Conservation (phyloP, 345 rosid genomes). For the Eucalyptus fibrosa region DNA sequence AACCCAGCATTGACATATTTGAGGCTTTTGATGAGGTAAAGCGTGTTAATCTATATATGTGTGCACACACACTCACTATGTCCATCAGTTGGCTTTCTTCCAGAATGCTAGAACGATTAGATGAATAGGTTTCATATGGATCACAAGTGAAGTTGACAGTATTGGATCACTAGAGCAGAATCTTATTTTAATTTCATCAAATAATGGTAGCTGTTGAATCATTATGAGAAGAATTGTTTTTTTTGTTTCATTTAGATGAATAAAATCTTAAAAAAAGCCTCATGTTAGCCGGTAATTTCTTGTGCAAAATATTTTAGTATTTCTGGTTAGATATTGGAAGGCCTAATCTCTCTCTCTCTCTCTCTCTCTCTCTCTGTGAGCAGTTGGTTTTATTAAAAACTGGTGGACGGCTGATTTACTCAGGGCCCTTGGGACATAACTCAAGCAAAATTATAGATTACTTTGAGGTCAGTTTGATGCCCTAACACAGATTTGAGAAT, state of each 20-base stretch:
- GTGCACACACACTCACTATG: not conserved
- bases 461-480: constrained; percentile 46
- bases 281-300: not conserved
- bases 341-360: not conserved
- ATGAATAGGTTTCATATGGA: not conserved
- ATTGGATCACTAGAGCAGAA: not conserved
- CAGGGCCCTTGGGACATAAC: constrained; percentile 51
- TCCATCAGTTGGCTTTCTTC: not conserved
- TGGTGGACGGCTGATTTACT: constrained; percentile 61
- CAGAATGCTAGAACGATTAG: not conserved
- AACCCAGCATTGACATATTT: constrained; percentile 76
- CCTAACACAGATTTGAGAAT: not conserved
- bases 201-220: not conserved
- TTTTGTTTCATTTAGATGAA: not conserved
- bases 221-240: not conserved
- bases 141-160: not conserved
- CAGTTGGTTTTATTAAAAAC: constrained; percentile 63
- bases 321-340: not conserved
- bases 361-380: not conserved
- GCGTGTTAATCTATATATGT: not conserved
- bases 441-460: constrained; percentile 49
- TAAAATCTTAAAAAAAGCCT: not conserved
- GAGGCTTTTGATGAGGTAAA: constrained; percentile 82
- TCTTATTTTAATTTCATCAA: not conserved
- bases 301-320: not conserved